Percentiles rank a stretch among this genome's conserved stretches.
Conservation (phyloP, 116 monocot genomes). For the Iris pallida region DNA sequence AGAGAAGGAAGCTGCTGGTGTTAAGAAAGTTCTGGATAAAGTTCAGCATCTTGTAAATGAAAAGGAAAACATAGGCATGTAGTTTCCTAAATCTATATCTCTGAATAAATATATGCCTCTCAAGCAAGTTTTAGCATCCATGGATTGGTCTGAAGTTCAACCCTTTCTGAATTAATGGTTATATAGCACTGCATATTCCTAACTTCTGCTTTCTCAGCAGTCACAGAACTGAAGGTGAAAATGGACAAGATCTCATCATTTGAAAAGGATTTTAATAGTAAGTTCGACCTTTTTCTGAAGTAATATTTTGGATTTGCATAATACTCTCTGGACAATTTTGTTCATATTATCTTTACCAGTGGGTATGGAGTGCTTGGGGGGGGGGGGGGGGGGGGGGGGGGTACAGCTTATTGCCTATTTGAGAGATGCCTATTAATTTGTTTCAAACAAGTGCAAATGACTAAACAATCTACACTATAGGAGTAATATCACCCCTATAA, state of each 20-base stretch:
- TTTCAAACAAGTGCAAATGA: no score
- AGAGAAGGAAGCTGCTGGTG: slow-evolving; percentile 40
- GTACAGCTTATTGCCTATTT: no score
- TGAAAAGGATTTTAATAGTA: slow-evolving; percentile 58
- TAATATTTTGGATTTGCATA: no score
- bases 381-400: no score
- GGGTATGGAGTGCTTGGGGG: no score
- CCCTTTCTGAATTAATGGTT: neutral
- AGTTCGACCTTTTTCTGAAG: neutral
- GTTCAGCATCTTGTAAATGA: slow-evolving; percentile 34
- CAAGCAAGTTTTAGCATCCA: neutral
- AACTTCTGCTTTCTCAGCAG: slow-evolving; percentile 17
- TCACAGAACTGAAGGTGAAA: slow-evolving; percentile 40
- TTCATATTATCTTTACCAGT: no score
- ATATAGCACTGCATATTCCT: neutral
- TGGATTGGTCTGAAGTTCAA: neutral
- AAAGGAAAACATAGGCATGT: slow-evolving; percentile 58
- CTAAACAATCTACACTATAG: no score
- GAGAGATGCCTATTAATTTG: no score
- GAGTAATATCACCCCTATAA: no score
- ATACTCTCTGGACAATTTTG: no score
- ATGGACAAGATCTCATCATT: slow-evolving; percentile 33
- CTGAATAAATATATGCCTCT: neutral
- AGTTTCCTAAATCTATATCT: neutral
- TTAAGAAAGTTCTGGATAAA: slow-evolving; percentile 39